Base-by-base conservation (phyloP, 345 rosid genomes). In the Punica granatum region DNA sequence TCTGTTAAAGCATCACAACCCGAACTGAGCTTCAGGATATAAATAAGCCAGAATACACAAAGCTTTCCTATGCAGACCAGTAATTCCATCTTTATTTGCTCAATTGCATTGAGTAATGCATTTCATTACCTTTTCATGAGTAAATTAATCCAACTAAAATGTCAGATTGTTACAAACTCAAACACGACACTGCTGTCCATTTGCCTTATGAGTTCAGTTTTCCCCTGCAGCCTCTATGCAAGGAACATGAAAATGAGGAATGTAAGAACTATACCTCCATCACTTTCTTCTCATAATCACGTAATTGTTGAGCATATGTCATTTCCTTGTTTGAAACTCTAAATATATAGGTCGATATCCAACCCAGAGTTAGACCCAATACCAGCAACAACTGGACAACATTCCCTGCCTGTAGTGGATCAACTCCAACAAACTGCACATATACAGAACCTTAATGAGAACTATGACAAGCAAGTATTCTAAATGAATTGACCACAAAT, bases 271-370 rank as follows among this genome's bases (percentile, higher is more conserved):
- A 39, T 75, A 90, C 98, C 97, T 93, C 76, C 97, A 93, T 93
- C 75, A 93, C 97, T 85, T 93, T 83, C 73, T 78, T 64, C 74
- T 93, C 98, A 60, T 93, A 90, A 86, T 93, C 92, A 58, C 96
- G 94, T 39, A 93, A 77, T 73, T 93, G 98, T 70, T 89, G 94
- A 54, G 97, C 96, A 59, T 93, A 89, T 1, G 97, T 93, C 97
- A 93, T 93, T 79, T 93, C 98, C 83, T 93, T 93, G 85, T 89
- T 93, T 6, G 92, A 88, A 39, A 93, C 98, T 70, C 98, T 81
- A 67, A 93, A 90, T 76, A 93, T 83, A 66, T 90, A 93, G 25
- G 94, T 93, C 3, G 89, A 87, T 60, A 93, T 87, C 98, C 98
- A 90, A 74, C 97, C 98, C 67, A 93, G 67, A 6, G 94, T 93